phyloP scores from a whole-genome alignment of 73 alveolate species.

The Paramecium biaurelia region DNA sequence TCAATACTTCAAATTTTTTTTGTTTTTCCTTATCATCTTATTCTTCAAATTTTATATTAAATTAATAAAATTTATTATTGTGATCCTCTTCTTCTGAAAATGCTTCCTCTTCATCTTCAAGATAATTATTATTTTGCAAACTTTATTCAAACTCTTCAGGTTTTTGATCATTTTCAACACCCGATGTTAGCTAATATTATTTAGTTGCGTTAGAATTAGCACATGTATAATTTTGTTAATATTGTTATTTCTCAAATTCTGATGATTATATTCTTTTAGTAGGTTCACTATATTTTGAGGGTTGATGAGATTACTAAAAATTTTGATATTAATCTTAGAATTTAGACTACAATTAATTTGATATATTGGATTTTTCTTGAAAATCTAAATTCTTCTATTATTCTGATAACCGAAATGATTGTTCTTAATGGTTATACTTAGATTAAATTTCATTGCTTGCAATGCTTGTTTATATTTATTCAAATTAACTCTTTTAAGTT shows the following conservation, averaged over 20 bases:
- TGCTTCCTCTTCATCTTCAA: not conserved
- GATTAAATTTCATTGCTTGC: not conserved
- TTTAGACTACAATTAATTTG: not conserved
- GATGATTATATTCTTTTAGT: not conserved
- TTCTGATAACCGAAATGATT: not conserved
- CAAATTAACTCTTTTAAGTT: not conserved
- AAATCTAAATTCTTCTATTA: not conserved
- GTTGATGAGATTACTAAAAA: not conserved
- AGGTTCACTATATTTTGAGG: not conserved
- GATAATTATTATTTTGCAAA: not conserved
- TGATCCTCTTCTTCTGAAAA: conserved; percentile 12
- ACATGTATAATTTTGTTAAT: not conserved
- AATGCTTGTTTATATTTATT: not conserved
- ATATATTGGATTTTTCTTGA: not conserved
- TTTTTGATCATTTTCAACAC: not conserved
- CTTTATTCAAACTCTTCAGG: not conserved
- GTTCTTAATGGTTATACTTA: not conserved
- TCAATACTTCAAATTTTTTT: not conserved
- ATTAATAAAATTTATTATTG: conserved; percentile 2
- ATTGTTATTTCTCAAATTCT: not conserved
- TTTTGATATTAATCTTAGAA: not conserved
- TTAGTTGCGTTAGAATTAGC: not conserved
- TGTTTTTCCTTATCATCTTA: not conserved
- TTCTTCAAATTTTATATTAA: conserved; percentile 43
- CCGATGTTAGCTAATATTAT: not conserved